A percentile compares a stretch with the other conserved stretches of the same genome.
Conservation (phyloP, 768 basidiomycete species). For the Auriscalpium vulgare region DNA sequence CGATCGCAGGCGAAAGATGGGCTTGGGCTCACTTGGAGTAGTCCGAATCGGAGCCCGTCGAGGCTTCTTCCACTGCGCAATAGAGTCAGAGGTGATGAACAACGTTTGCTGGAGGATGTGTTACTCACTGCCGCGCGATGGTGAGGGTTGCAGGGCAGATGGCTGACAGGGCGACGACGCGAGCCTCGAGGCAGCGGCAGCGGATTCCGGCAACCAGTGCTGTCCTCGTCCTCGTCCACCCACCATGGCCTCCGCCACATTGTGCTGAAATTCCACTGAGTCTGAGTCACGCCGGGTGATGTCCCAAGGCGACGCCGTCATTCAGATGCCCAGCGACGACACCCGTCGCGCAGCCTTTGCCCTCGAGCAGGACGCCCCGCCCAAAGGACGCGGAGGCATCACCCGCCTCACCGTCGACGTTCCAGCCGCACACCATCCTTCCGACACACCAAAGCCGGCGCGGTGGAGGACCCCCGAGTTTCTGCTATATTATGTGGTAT, state of each 20-base stretch:
- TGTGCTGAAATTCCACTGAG: not conserved
- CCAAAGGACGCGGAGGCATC: constrained; percentile 24
- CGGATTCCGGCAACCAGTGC: not conserved
- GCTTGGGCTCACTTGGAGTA: constrained; percentile 74
- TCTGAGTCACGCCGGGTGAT: not conserved
- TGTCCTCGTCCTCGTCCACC: not conserved
- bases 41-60: constrained; percentile 90
- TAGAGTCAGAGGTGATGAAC: constrained; percentile 12
- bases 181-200: not conserved
- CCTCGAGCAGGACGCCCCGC: constrained; percentile 1
- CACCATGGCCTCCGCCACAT: not conserved
- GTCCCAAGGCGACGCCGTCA: constrained; percentile 17
- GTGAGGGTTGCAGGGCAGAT: not conserved
- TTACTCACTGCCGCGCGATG: no score
- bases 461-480: constrained; percentile 84
- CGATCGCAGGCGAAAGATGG: not conserved
- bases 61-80: constrained; percentile 71
- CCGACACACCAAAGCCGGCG: constrained; percentile 28
- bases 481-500: constrained; percentile 59
- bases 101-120: not conserved
- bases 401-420: constrained; percentile 48
- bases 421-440: constrained; percentile 33
- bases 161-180: not conserved
- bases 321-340: constrained; percentile 24
- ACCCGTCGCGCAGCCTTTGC: constrained; percentile 11